Base-by-base conservation (phyloP, 768 basidiomycete genomes). In the Lactifluus echinatus region DNA sequence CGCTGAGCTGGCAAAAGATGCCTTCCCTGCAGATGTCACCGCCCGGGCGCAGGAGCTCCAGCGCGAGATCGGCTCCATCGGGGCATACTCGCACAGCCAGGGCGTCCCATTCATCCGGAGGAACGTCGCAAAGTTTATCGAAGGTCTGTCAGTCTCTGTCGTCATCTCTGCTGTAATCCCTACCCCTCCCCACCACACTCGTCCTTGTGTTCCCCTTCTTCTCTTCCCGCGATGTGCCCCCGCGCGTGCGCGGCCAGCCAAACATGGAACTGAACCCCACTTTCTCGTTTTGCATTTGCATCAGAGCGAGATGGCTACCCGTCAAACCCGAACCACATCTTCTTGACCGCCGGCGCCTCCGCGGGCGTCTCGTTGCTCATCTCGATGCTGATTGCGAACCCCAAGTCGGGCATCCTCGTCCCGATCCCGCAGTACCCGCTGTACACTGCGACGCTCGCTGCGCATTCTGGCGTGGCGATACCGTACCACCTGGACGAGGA, bases 351-450 rank as follows among this genome's bases (percentile, higher is more conserved):
- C 24, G 96, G 95, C 40, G 95, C 96, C 19, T 96, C 93, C 21
- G 84, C 85, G 12, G 96, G 95, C 51, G 94, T 99, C n/a, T 85
- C 89, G 21, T 82, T 91, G 19, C 74, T 92, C 23, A 82, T 95
- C 64, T 82, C 82, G 66, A 82, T 89, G 76, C 81, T 93, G 59
- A 85, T 93, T 64, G 74, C 82, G 10, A 71, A 76, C 21, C 82
- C 81, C 21, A 76, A 74, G 26, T 80, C 81, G 47, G 93, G 91
- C 7, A 79, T 95, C 65, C 80, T 95, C 52, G 96, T 98, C 66
- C 95, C 95, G 31, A 98, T 99, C 61, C 95, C 95, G 2, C 95
- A 99, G 73, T 98, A 99, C 70, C 95, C 95, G 1, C 79, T 99
- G 11, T 99, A 99, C 72, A 97, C 94, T 36, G 95, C 95, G 31